Conservation (phyloP, 192 early-diverging fungal species). For the Coemansia sp. region DNA sequence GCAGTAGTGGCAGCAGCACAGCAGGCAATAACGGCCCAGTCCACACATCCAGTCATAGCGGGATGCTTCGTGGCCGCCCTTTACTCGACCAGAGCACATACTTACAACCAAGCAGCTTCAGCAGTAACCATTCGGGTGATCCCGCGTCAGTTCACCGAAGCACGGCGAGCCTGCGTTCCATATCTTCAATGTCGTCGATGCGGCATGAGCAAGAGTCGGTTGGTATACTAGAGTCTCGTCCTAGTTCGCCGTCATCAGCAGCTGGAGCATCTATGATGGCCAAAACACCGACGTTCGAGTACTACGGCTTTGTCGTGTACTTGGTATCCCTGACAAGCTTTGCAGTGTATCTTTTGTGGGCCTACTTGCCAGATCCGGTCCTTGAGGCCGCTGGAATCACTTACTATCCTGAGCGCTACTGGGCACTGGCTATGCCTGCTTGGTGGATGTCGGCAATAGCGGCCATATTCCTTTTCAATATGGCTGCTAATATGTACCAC, state of each 20-base stretch:
- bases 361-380: slow-evolving; percentile 76
- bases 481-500: slow-evolving; percentile 76
- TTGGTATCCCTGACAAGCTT: slow-evolving; percentile 74
- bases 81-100: slow-evolving; percentile 10
- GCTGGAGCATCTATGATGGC: slow-evolving; percentile 33
- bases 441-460: slow-evolving; percentile 74
- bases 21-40: neutral
- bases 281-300: slow-evolving; percentile 78
- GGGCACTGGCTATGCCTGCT: slow-evolving; percentile 80
- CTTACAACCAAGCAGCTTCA: neutral
- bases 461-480: slow-evolving; percentile 74
- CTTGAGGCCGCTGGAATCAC: slow-evolving; percentile 72
- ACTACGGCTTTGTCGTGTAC: slow-evolving; percentile 89
- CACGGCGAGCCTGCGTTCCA: slow-evolving; percentile 13
- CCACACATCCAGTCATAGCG: slow-evolving; percentile 18
- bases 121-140: neutral
- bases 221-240: slow-evolving; percentile 23
- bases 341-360: slow-evolving; percentile 80
- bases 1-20: slow-evolving; percentile 5
- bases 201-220: slow-evolving; percentile 27
- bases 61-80: slow-evolving; percentile 15
- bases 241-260: slow-evolving; percentile 29
- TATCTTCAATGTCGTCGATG: slow-evolving; percentile 22
- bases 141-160: neutral
- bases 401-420: slow-evolving; percentile 85